These are phyloP conservation scores for Ensete glaucum DNA, from an alignment of 176 grass and related monocot genomes.

Conservation along the genomic window DNA sequence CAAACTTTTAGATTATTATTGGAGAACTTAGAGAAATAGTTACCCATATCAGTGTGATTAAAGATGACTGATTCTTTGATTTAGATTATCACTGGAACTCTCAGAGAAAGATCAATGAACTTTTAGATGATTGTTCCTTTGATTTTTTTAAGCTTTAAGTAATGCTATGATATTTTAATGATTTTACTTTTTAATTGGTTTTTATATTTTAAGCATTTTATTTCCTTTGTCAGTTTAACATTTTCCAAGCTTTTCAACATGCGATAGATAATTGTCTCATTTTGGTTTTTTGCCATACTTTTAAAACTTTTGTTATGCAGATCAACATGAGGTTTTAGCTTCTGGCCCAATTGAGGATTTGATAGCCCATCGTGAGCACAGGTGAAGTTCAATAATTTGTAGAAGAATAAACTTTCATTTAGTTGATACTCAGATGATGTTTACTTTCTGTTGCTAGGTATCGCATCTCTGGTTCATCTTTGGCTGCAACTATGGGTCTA, in stretches of 20 bases:
- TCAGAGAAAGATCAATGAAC: not conserved
- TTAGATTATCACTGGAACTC: constrained; percentile 3
- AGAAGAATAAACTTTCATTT: not conserved
- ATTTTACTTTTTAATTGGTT: not conserved
- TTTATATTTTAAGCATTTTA: no score
- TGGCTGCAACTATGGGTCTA: constrained; percentile 79
- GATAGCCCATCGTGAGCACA: constrained; percentile 98
- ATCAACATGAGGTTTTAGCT: constrained; percentile 94
- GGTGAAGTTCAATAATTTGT: constrained; percentile 34
- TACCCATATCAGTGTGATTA: not conserved
- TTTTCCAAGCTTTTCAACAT: not conserved
- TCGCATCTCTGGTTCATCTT: constrained; percentile 87
- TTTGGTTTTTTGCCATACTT: not conserved
- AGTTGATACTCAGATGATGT: not conserved
- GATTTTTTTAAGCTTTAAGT: no score
- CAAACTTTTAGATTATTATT: no score
- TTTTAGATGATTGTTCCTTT: not conserved
- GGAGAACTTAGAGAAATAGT: no score
- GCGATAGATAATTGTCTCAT: not conserved
- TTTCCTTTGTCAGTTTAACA: not conserved
- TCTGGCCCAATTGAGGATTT: constrained; percentile 98
- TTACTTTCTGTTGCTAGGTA: constrained; percentile 55
- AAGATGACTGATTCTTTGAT: not conserved
- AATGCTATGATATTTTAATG: not conserved
- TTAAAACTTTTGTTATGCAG: constrained; percentile 22